Evolutionary conservation across 164 flowering plant species (phyloP).

Genomic region (Cinnamomum micranthum): DNA sequence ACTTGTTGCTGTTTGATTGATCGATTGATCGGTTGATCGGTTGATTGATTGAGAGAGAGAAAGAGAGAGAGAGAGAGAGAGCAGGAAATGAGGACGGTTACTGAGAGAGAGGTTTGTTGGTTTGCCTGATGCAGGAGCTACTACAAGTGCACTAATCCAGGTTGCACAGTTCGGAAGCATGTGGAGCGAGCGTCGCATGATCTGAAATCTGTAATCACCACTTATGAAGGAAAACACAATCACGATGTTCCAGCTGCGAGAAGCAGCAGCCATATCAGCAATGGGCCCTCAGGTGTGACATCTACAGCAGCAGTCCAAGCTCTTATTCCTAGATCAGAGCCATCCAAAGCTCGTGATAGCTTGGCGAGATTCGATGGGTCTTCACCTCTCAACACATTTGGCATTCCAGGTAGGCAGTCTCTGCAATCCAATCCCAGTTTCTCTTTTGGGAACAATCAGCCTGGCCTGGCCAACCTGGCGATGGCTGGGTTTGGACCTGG

Average conservation of each 20-base stretch:
- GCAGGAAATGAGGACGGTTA: neutral
- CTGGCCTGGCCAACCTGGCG: constrained; percentile 39
- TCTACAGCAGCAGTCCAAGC: constrained; percentile 24
- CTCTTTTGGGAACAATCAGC: constrained; percentile 55
- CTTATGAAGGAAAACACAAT: constrained; percentile 95
- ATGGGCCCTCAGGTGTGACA: constrained; percentile 25
- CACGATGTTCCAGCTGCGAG: constrained; percentile 94
- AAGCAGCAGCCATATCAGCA: constrained; percentile 64
- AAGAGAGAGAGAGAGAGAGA: neutral
- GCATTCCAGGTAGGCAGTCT: constrained; percentile 45
- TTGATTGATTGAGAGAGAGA: neutral
- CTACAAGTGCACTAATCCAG: constrained; percentile 88
- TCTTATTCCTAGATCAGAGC: constrained; percentile 48
- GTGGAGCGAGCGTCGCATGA: constrained; percentile 93
- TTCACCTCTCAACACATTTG: constrained; percentile 32
- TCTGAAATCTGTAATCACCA: constrained; percentile 88
- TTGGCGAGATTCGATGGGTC: constrained; percentile 47
- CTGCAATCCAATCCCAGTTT: constrained; percentile 42
- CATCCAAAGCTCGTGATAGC: constrained; percentile 41
- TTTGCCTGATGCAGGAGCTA: constrained; percentile 65
- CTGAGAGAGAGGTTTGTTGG: neutral
- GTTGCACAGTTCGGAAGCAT: constrained; percentile 85
- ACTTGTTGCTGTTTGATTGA: neutral
- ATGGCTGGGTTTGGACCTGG: constrained; percentile 50
- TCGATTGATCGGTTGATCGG: neutral